These are phyloP conservation scores for Pycnococcus provasolii DNA, from an alignment of 139 green algal species.

Conservation along the genomic window DNA sequence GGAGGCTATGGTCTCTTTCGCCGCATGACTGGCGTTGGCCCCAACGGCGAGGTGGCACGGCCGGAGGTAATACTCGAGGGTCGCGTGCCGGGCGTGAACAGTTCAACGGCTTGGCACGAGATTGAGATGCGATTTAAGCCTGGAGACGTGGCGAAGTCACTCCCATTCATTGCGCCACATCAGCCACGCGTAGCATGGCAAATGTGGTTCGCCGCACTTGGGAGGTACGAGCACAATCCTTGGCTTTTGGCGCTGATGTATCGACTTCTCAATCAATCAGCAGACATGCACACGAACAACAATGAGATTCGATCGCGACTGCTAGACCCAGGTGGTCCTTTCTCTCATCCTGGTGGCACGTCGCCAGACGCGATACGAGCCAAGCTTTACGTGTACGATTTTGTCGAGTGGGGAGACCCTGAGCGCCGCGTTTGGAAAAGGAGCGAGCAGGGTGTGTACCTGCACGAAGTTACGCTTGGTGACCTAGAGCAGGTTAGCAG, in stretches of 20 bases:
- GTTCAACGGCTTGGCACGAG: slow-evolving; percentile 4
- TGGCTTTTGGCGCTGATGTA: background rate
- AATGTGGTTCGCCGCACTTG: slow-evolving; percentile 35
- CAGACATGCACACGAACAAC: background rate
- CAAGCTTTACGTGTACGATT: no score
- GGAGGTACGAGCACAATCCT: background rate
- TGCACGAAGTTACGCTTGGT: no score
- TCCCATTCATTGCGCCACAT: slow-evolving; percentile 27
- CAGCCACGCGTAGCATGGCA: slow-evolving; percentile 32
- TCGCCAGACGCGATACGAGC: no score
- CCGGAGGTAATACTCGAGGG: slow-evolving; percentile 29
- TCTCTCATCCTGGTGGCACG: no score
- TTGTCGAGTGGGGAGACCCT: no score
- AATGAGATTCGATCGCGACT: no score
- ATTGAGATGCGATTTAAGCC: slow-evolving; percentile 30
- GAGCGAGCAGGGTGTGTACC: no score
- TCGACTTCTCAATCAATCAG: background rate
- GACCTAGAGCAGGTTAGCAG: no score
- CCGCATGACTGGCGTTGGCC: slow-evolving; percentile 31
- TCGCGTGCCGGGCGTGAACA: background rate
- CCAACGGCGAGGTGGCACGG: slow-evolving; percentile 10
- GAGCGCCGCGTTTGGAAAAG: no score
- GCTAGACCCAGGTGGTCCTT: no score
- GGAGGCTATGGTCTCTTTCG: slow-evolving; percentile 31
- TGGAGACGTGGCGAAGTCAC: background rate